phyloP scores from a whole-genome alignment of 2,329 filamentous ascomycete species.

The Penicillium vulpinum region DNA sequence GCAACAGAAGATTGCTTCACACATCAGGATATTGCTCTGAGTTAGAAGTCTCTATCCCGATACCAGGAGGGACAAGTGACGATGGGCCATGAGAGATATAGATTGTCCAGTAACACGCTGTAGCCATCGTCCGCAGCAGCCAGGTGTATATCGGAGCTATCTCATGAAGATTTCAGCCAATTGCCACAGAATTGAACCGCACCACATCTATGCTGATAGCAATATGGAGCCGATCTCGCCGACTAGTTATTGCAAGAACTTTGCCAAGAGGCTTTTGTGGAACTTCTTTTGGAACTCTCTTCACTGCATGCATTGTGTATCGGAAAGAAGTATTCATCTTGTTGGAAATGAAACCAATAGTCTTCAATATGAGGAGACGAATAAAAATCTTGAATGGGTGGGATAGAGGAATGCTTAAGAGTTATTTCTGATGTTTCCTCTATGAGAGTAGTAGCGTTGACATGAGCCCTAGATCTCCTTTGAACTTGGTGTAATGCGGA shows the following conservation, averaged over 20 bases:
- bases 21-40: not conserved
- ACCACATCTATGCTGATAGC: conserved; percentile 6
- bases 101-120: not conserved
- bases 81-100: conserved; percentile 12
- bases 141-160: conserved; percentile 10
- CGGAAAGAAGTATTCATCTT: not conserved
- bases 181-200: conserved; percentile 7
- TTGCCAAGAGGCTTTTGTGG: conserved; percentile 1
- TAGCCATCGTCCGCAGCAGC: not conserved
- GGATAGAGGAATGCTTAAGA: not conserved
- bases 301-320: conserved; percentile 3
- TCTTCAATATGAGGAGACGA: not conserved
- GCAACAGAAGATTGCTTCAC: not conserved
- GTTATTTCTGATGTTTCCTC: not conserved
- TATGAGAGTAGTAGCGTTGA: not conserved
- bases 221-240: conserved; percentile 9
- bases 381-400: not conserved
- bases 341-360: conserved; percentile 1
- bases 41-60: not conserved
- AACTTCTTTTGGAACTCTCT: not conserved
- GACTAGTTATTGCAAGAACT: conserved; percentile 3
- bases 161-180: conserved; percentile 11
- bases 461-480: not conserved
- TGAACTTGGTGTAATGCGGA: not conserved
- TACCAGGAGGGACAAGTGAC: not conserved